phyloP scores from a whole-genome alignment of 257 asterid genomes.

The Gentiana macrophylla region DNA sequence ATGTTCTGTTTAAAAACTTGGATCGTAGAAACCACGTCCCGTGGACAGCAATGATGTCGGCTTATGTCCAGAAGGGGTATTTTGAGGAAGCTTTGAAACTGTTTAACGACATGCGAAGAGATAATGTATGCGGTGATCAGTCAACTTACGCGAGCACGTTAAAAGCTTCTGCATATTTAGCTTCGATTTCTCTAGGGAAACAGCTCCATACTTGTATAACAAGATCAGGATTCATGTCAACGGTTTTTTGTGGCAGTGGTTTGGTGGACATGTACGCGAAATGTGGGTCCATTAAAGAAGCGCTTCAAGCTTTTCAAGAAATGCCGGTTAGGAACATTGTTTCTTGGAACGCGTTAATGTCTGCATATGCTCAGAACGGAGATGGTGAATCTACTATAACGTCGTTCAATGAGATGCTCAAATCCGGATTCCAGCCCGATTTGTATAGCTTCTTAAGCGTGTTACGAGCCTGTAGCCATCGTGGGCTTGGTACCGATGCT shows the following conservation, averaged over 20 bases:
- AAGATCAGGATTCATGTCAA: constrained; percentile 43
- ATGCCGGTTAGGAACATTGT: constrained; percentile 66
- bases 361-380: constrained; percentile 78
- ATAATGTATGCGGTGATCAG: constrained; percentile 43
- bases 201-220: constrained; percentile 50
- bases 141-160: constrained; percentile 63
- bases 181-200: constrained; percentile 61
- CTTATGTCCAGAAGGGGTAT: constrained; percentile 52
- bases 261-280: constrained; percentile 67
- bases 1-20: constrained; percentile 30
- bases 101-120: constrained; percentile 55
- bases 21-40: constrained; percentile 43
- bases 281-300: constrained; percentile 68
- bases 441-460: constrained; percentile 65
- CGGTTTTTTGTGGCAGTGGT: constrained; percentile 61
- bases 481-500: constrained; percentile 65
- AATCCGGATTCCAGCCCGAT: constrained; percentile 59
- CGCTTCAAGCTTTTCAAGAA: constrained; percentile 40
- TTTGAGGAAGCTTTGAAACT: constrained; percentile 54
- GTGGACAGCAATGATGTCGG: constrained; percentile 76
- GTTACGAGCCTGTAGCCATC: constrained; percentile 70
- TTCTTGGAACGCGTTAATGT: constrained; percentile 79
- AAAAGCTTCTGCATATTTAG: constrained; percentile 68
- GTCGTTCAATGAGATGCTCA: constrained; percentile 47
- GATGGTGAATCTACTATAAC: constrained; percentile 49